These are phyloP conservation scores for Lojkania enalia DNA, from an alignment of 2,329 filamentous ascomycete species.

Conservation along the genomic window DNA sequence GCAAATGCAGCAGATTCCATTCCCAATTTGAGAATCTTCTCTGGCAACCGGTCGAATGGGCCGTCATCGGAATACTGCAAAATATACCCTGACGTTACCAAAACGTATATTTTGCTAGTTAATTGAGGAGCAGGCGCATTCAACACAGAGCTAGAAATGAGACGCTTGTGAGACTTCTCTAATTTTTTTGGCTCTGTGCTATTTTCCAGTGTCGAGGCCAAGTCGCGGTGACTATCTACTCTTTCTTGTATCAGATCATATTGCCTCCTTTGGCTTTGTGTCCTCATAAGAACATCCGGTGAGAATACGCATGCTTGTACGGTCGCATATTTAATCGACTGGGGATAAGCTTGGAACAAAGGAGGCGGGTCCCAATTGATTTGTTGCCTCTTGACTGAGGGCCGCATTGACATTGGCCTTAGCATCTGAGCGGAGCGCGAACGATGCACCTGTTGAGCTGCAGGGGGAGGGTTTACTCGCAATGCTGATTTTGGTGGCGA, in stretches of 20 bases:
- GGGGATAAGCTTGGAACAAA: slow-evolving; percentile 84
- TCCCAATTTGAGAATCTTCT: slow-evolving; percentile 72
- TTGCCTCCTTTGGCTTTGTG: slow-evolving; percentile 58
- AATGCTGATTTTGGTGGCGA: slow-evolving; percentile 34
- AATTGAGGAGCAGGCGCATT: slow-evolving; percentile 63
- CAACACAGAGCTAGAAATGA: slow-evolving; percentile 41
- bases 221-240: slow-evolving; percentile 42
- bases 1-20: slow-evolving; percentile 78
- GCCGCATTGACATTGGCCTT: slow-evolving; percentile 34
- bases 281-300: slow-evolving; percentile 68
- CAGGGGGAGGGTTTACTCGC: slow-evolving; percentile 34
- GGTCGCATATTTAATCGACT: slow-evolving; percentile 74
- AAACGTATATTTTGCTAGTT: slow-evolving; percentile 71
- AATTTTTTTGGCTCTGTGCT: slow-evolving; percentile 35
- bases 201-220: slow-evolving; percentile 33
- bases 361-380: slow-evolving; percentile 60
- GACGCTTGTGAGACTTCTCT: slow-evolving; percentile 50
- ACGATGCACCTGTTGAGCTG: slow-evolving; percentile 33
- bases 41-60: slow-evolving; percentile 70
- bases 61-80: slow-evolving; percentile 75
- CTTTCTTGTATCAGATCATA: slow-evolving; percentile 46
- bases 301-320: slow-evolving; percentile 69
- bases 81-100: slow-evolving; percentile 71
- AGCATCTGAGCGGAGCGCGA: slow-evolving; percentile 38
- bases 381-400: slow-evolving; percentile 36